phyloP scores from a whole-genome alignment of 345 rosid genomes.

The Rubroshorea leprosula region DNA sequence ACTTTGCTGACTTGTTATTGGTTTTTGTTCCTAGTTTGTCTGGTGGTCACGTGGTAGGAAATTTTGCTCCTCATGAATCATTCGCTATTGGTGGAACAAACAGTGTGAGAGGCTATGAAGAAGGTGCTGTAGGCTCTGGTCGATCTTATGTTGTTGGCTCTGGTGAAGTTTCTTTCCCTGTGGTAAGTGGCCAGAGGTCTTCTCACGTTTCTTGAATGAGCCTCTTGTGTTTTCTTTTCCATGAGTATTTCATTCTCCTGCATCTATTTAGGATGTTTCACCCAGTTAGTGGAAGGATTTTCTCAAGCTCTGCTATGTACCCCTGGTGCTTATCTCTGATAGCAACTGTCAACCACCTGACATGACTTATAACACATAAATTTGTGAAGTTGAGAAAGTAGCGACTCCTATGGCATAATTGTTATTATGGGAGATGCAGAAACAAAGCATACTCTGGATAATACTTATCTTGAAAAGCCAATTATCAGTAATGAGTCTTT shows the following conservation, averaged over 20 bases:
- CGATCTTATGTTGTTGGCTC: constrained; percentile 85
- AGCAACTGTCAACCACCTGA: not conserved
- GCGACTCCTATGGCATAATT: no score
- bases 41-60: constrained; percentile 84
- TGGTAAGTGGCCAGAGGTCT: constrained; percentile 42
- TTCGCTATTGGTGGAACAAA: constrained; percentile 92
- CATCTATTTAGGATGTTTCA: not conserved
- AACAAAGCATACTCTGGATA: no score
- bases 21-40: constrained; percentile 50
- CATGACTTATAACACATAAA: not conserved
- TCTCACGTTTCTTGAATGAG: constrained; percentile 6
- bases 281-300: not conserved
- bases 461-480: no score
- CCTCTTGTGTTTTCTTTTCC: not conserved
- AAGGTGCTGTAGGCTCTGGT: constrained; percentile 96
- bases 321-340: no score
- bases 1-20: constrained; percentile 19
- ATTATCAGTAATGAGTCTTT: no score
- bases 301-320: no score
- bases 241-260: not conserved
- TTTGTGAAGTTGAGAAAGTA: not conserved
- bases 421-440: no score
- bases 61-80: constrained; percentile 91
- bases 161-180: constrained; percentile 76
- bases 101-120: constrained; percentile 96